Percentiles rank a stretch among this genome's conserved stretches.
phyloP scores from a whole-genome alignment of 768 basidiomycete species.

The Auriscalpium vulgare region DNA sequence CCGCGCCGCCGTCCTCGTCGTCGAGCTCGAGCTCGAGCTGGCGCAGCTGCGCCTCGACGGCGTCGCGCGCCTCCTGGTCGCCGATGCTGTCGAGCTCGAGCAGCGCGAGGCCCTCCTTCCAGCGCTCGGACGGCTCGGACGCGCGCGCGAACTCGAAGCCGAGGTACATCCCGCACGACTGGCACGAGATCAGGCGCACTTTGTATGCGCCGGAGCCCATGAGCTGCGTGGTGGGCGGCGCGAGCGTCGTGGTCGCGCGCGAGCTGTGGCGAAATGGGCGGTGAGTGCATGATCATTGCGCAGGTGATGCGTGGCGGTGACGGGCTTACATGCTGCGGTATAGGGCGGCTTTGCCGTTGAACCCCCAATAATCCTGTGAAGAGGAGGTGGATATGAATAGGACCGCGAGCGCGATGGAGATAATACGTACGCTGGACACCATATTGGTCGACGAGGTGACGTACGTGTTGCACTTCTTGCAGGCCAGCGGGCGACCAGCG shows the following conservation, averaged over 20 bases:
- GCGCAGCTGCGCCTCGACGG: not conserved
- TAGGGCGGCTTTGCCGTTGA: not conserved
- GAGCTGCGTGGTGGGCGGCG: slow-evolving; percentile 41
- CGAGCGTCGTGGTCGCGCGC: slow-evolving; percentile 11
- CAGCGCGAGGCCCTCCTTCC: slow-evolving; percentile 54
- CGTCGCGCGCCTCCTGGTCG: not conserved
- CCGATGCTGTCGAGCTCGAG: slow-evolving; percentile 49
- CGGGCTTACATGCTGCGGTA: not conserved
- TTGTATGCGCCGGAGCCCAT: slow-evolving; percentile 61
- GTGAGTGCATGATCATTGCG: not conserved
- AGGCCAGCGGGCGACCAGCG: not conserved
- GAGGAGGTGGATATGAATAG: too few species aligned
- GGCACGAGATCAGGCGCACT: slow-evolving; percentile 48
- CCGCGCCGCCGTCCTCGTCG: not conserved
- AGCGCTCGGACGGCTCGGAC: slow-evolving; percentile 46
- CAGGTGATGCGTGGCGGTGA: not conserved
- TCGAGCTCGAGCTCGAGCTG: not conserved
- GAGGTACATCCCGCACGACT: slow-evolving; percentile 41
- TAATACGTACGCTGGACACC: not conserved
- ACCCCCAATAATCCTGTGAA: not conserved
- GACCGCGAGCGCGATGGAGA: not conserved
- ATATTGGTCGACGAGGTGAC: not conserved
- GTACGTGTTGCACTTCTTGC: not conserved
- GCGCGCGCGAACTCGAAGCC: slow-evolving; percentile 59
- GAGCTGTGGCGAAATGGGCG: not conserved